Conservation (phyloP, 805 yeast species). For the Saccharomyces mikatae region DNA sequence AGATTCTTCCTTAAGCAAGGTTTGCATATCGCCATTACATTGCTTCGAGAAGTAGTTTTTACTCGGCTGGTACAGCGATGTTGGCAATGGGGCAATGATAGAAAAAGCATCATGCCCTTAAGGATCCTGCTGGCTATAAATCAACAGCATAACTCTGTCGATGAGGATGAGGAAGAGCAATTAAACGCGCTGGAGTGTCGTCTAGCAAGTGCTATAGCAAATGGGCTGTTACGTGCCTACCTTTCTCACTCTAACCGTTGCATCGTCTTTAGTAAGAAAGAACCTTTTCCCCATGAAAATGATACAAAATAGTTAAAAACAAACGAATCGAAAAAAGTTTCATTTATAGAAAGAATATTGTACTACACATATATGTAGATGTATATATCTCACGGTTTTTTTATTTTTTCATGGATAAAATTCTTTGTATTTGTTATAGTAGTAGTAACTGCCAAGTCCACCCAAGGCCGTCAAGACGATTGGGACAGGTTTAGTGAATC, state of each 20-base stretch:
- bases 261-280: constrained; percentile 64
- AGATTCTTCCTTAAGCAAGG: constrained; percentile 46
- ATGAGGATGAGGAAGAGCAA: not conserved
- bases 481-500: constrained; percentile 70
- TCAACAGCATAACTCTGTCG: not conserved
- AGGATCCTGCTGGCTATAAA: not conserved
- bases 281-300: constrained; percentile 52
- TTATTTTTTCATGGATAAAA: constrained; percentile 39
- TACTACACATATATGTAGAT: not conserved
- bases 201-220: constrained; percentile 55
- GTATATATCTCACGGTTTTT: not conserved
- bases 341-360: not conserved
- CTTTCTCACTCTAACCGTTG: constrained; percentile 68
- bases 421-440: constrained; percentile 65
- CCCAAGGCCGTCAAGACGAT: constrained; percentile 57
- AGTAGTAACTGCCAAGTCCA: constrained; percentile 54
- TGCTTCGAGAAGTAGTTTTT: constrained; percentile 43
- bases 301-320: not conserved
- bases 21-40: constrained; percentile 51
- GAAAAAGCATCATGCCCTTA: constrained; percentile 15
- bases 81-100: constrained; percentile 14
- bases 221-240: constrained; percentile 66
- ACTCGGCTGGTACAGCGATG: constrained; percentile 41
- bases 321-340: not conserved
- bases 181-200: constrained; percentile 45